Evolutionary conservation across 2,329 filamentous ascomycete genomes (phyloP).

Genomic region (Alternaria incomplexa): DNA sequence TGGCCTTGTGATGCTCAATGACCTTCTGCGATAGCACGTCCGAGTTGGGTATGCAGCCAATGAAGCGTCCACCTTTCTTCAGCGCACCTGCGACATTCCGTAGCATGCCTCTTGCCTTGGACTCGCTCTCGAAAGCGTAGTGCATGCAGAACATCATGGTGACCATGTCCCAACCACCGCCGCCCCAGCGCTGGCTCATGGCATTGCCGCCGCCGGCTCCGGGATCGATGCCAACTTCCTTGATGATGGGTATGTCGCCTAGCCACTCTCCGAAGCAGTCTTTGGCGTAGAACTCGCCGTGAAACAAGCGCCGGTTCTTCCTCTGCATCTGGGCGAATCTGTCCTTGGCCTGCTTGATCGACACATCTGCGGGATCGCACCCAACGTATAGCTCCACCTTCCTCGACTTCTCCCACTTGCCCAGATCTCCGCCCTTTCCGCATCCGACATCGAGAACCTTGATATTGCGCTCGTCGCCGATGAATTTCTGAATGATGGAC

Average conservation of each 20-base stretch:
- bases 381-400: conserved; percentile 92
- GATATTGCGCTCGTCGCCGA: conserved; percentile 60
- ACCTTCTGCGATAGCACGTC: conserved; percentile 84
- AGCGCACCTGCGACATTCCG: conserved; percentile 87
- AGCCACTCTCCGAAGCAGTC: conserved; percentile 91
- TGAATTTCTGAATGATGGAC: conserved; percentile 93
- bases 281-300: conserved; percentile 86
- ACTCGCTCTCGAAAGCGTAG: conserved; percentile 94
- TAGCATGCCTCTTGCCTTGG: conserved; percentile 89
- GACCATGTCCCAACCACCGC: conserved; percentile 89
- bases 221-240: conserved; percentile 84
- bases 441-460: conserved; percentile 93
- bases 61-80: conserved; percentile 92
- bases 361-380: conserved; percentile 89
- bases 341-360: conserved; percentile 86
- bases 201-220: conserved; percentile 66
- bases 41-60: conserved; percentile 96
- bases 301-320: conserved; percentile 69
- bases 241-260: conserved; percentile 79
- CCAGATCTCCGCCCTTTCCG: conserved; percentile 93
- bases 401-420: conserved; percentile 94
- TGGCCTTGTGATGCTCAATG: conserved; percentile 72
- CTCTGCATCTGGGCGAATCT: conserved; percentile 77
- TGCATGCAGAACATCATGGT: conserved; percentile 99
- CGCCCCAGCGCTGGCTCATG: conserved; percentile 68